Evolutionary conservation across 352 stramenopile species (phyloP).

Genomic region (Thalassiosira mediterranea): DNA sequence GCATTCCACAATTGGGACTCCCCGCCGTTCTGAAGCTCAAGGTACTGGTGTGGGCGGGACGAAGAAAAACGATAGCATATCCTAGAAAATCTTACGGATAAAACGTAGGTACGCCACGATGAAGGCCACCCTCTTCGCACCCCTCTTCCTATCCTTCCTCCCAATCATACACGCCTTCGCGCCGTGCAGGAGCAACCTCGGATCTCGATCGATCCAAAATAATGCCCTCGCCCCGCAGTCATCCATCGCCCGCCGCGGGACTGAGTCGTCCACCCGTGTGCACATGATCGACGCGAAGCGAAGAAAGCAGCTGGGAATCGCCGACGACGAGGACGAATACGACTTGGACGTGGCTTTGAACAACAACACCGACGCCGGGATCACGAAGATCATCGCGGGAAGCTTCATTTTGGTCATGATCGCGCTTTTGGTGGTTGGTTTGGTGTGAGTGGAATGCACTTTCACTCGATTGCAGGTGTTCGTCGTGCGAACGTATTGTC

Average conservation of each 20-base stretch:
- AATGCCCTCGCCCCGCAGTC: not conserved
- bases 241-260: not conserved
- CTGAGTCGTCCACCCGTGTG: not conserved
- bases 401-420: slow-evolving; percentile 80
- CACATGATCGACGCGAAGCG: slow-evolving; percentile 21
- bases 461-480: too few species aligned
- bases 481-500: too few species aligned
- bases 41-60: too few species aligned
- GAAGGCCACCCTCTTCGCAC: not conserved
- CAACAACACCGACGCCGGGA: slow-evolving; percentile 77
- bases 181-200: not conserved
- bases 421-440: slow-evolving; percentile 67
- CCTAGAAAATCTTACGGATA: too few species aligned
- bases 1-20: too few species aligned
- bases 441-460: slow-evolving; percentile 42
- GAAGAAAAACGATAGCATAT: too few species aligned
- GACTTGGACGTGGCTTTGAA: slow-evolving; percentile 75
- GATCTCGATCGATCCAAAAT: not conserved
- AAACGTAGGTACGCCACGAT: not conserved
- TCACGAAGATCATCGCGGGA: slow-evolving; percentile 83
- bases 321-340: slow-evolving; percentile 82
- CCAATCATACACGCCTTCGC: not conserved
- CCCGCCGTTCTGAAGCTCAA: too few species aligned
- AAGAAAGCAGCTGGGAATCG: slow-evolving; percentile 70
- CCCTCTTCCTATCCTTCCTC: not conserved